Conservation (phyloP, 108 stramenopile genomes). For the Conticribra weissflogii region DNA sequence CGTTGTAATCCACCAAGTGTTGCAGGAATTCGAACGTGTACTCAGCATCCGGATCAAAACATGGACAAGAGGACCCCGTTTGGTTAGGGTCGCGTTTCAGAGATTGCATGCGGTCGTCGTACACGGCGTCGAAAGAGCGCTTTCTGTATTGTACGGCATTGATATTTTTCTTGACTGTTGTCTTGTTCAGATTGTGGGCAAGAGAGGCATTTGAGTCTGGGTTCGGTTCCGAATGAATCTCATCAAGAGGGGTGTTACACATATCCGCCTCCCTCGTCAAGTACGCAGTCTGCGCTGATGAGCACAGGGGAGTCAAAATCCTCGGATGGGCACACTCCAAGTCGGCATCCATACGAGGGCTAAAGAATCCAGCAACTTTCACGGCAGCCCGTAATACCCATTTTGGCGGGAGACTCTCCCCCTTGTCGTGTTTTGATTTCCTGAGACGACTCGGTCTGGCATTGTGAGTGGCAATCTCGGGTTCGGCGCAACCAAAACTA, state of each 20-base stretch:
- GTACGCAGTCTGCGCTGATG: slow-evolving; percentile 72
- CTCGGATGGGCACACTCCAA: slow-evolving; percentile 65
- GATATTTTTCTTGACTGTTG: slow-evolving; percentile 39
- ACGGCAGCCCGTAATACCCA: slow-evolving; percentile 75
- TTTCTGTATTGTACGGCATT: slow-evolving; percentile 43
- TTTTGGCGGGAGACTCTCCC: slow-evolving; percentile 69
- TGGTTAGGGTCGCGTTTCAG: slow-evolving; percentile 26
- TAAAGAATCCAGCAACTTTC: slow-evolving; percentile 75
- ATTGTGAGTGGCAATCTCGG: not conserved
- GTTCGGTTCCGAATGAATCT: slow-evolving; percentile 27
- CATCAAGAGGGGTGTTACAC: slow-evolving; percentile 9
- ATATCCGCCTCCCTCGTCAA: slow-evolving; percentile 35
- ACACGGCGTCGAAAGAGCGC: slow-evolving; percentile 37
- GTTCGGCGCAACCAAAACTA: not conserved
- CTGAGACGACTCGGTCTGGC: not conserved
- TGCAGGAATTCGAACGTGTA: slow-evolving; percentile 91
- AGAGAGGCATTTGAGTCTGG: slow-evolving; percentile 19
- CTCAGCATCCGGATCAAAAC: slow-evolving; percentile 62
- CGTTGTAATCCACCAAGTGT: slow-evolving; percentile 80
- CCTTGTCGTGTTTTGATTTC: not conserved
- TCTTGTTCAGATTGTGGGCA: slow-evolving; percentile 25
- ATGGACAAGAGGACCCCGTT: slow-evolving; percentile 50
- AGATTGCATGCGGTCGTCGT: slow-evolving; percentile 36
- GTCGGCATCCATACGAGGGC: slow-evolving; percentile 75
- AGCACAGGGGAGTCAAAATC: slow-evolving; percentile 73